phyloP scores from a whole-genome alignment of 2,329 filamentous ascomycete species.

The Didymella pomorum region DNA sequence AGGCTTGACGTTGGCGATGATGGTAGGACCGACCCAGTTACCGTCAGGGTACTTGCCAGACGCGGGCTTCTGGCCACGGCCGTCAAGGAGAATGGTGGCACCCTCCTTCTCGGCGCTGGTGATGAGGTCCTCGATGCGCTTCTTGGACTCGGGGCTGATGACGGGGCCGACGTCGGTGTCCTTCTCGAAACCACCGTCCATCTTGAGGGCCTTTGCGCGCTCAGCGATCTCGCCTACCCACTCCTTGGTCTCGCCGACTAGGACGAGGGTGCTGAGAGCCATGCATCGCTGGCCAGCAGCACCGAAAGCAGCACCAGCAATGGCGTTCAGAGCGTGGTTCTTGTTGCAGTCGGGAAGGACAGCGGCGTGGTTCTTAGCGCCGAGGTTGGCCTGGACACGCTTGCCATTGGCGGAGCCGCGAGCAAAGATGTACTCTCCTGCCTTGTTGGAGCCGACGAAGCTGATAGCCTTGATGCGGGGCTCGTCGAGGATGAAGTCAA shows the following conservation, averaged over 20 bases:
- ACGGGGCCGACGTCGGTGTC: conserved; percentile 83
- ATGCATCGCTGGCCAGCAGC: conserved; percentile 87
- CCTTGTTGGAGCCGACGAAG: conserved; percentile 88
- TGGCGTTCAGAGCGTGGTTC: conserved; percentile 86
- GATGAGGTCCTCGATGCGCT: conserved; percentile 79
- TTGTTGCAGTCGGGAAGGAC: conserved; percentile 88
- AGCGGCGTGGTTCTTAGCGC: conserved; percentile 87
- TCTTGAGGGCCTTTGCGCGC: conserved; percentile 73
- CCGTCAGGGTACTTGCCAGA: conserved; percentile 78
- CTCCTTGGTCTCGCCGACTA: conserved; percentile 84
- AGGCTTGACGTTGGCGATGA: conserved; percentile 81
- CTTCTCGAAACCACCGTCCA: conserved; percentile 82
- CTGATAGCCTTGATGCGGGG: conserved; percentile 85
- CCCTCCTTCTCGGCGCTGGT: conserved; percentile 80
- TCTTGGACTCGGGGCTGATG: conserved; percentile 80
- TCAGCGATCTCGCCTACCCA: conserved; percentile 83
- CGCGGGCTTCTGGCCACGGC: conserved; percentile 76
- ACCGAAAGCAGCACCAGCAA: conserved; percentile 83
- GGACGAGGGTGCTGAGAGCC: conserved; percentile 82
- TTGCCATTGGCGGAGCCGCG: conserved; percentile 85
- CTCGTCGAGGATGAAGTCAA: conserved; percentile 87
- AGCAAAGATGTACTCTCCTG: conserved; percentile 84
- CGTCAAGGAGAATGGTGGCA: conserved; percentile 82
- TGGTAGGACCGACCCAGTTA: conserved; percentile 83
- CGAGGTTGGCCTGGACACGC: conserved; percentile 86